These are phyloP conservation scores for Pseudozyma sp. DNA, from an alignment of 1,284 basidiomycete species.

Conservation along the genomic window DNA sequence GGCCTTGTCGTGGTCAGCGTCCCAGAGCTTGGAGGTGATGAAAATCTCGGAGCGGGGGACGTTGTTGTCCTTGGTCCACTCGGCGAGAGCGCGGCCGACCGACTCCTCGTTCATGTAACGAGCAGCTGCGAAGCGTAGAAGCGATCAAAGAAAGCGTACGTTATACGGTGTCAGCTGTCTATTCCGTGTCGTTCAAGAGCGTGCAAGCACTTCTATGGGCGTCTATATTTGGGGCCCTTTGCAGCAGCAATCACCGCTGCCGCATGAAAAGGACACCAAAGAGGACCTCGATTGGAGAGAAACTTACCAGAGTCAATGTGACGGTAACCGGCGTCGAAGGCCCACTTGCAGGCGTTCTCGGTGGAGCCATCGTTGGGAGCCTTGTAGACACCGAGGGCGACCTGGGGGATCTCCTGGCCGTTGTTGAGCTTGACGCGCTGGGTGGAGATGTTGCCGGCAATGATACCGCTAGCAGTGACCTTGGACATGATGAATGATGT, in stretches of 20 bases:
- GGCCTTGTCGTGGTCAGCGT: conserved; percentile 65
- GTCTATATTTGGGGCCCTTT: too few species aligned
- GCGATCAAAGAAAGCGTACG: too few species aligned
- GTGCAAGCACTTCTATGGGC: too few species aligned
- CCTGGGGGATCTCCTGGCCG: conserved; percentile 64
- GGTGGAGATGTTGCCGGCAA: conserved; percentile 59
- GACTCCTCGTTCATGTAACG: conserved; percentile 68
- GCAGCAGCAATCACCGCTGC: too few species aligned
- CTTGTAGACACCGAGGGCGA: conserved; percentile 68
- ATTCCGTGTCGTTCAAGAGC: too few species aligned
- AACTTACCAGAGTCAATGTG: conserved; percentile 66
- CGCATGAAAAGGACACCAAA: too few species aligned
- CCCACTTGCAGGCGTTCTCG: conserved; percentile 67
- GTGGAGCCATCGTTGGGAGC: conserved; percentile 67
- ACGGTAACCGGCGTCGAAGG: conserved; percentile 67
- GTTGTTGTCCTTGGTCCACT: conserved; percentile 59
- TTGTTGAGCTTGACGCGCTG: conserved; percentile 66
- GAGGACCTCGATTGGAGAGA: not conserved
- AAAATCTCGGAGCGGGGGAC: conserved; percentile 67
- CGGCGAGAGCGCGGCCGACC: conserved; percentile 66
- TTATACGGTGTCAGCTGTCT: too few species aligned
- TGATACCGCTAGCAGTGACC: conserved; percentile 46
- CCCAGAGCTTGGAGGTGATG: conserved; percentile 69
- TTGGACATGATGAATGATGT: conserved; percentile 45
- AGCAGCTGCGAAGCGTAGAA: conserved; percentile 34